Evolutionary conservation across 2,329 filamentous ascomycete genomes (phyloP), one percentile per base, ranked within the genome.

Genomic region (Claviceps lovelessii): DNA sequence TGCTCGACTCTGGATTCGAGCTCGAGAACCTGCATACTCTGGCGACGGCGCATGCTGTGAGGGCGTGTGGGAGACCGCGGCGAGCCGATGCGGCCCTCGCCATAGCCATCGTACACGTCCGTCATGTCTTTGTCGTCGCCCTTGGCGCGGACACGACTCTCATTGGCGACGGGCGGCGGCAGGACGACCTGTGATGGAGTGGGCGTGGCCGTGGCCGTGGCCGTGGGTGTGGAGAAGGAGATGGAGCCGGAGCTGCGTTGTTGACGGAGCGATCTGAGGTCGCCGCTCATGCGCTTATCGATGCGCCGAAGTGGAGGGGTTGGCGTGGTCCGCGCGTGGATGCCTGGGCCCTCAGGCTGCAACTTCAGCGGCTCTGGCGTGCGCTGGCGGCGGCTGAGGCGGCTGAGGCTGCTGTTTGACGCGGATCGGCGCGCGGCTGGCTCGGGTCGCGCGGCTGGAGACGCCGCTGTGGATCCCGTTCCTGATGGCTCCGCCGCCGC

Each of bases 11-110:
- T 83, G 57, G 81, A 77, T 74, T 97, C 90, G 66, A 98, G 83
- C 64, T 98, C 91, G 58, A 97, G 83, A 54, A 91, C 83, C 73
- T 97, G 91, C 84, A 97, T 91, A 77, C 91, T 97, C 72, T 95
- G 93, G 67, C 91, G 88, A 67, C 91, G 90, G 63, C 91, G 90
- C 80, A 98, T 87, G 76, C 90, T 96, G 66, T 90, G 89, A 63
- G 93, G 90, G 71, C 91, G 84, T 62, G 89, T 95, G 54, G 93
- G 93, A 64, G 93, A 97, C 65, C 86, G 84, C 65, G 91, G 90
- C 68, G 90, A 95, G 67, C 84, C 84, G 67, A 86, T 80, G 66
- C 80, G 88, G 71, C 87, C 88, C 73, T 95, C 89, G 73, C 91
- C 91, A 76, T 83, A 90, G 73, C 89, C 91, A 80, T 95, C 90